phyloP scores from a whole-genome alignment of 305 asterid genomes.

The Fraxinus ornus region DNA sequence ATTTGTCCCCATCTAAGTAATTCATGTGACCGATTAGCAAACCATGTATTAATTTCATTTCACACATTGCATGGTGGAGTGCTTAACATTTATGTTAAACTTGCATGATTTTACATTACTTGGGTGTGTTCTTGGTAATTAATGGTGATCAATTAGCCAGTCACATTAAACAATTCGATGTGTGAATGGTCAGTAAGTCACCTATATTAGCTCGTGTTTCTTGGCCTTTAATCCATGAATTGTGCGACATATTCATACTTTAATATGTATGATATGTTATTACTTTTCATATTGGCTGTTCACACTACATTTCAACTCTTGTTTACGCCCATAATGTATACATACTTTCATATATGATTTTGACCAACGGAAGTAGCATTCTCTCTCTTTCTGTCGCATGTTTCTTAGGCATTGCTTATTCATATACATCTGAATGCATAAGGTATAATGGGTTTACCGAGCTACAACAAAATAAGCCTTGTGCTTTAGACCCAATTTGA shows the following conservation, averaged over 20 bases:
- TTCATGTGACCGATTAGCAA: neutral
- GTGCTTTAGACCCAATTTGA: neutral
- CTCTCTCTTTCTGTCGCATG: neutral
- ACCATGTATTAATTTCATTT: neutral
- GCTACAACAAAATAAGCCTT: neutral
- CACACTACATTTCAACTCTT: neutral
- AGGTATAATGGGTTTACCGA: neutral
- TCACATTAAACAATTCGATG: neutral
- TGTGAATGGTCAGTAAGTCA: conserved; percentile 8
- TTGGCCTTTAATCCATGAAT: neutral
- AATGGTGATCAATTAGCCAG: conserved; percentile 9
- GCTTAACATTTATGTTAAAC: neutral
- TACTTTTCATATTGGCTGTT: neutral
- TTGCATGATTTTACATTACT: neutral
- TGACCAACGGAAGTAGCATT: neutral
- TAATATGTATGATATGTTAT: neutral
- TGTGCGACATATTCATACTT: neutral
- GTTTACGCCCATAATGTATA: neutral
- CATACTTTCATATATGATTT: neutral
- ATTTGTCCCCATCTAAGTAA: neutral
- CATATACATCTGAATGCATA: neutral
- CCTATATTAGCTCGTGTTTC: neutral
- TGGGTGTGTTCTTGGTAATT: neutral
- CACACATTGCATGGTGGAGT: neutral
- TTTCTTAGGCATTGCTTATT: neutral